A percentile compares a stretch with the other conserved stretches of the same genome.
Conservation (phyloP, 176 grass and related monocot species). For the Cenchrus fungigraminus region DNA sequence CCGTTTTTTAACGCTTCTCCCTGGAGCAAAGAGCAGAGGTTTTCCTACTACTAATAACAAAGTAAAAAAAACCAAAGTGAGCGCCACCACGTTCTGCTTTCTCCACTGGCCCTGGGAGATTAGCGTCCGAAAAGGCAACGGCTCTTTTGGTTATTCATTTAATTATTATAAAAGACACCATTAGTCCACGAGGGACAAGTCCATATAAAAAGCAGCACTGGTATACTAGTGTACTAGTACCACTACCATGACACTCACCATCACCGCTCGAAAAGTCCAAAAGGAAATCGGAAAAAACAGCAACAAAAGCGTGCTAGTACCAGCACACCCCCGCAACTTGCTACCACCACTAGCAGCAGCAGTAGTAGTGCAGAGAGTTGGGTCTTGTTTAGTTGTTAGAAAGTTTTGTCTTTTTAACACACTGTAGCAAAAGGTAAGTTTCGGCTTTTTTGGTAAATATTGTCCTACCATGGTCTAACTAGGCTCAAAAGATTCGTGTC, state of each 20-base stretch:
- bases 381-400: too few relatives aligned
- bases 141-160: not conserved
- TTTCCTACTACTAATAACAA: too few relatives aligned
- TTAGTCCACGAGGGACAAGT: not conserved
- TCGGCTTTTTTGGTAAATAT: too few relatives aligned
- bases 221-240: too few relatives aligned
- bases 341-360: not conserved
- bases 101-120: not conserved
- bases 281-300: not conserved
- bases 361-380: not conserved
- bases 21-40: too few relatives aligned
- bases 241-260: not conserved
- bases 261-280: not conserved
- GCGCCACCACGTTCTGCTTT: not conserved
- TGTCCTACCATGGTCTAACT: too few relatives aligned
- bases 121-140: not conserved
- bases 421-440: too few relatives aligned
- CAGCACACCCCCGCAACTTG: not conserved
- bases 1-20: too few relatives aligned
- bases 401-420: too few relatives aligned
- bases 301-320: too few relatives aligned
- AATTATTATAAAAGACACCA: not conserved
- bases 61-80: too few relatives aligned
- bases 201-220: not conserved
- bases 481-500: too few relatives aligned